phyloP scores from a whole-genome alignment of 352 stramenopile species.

The Pythium graminicola region DNA sequence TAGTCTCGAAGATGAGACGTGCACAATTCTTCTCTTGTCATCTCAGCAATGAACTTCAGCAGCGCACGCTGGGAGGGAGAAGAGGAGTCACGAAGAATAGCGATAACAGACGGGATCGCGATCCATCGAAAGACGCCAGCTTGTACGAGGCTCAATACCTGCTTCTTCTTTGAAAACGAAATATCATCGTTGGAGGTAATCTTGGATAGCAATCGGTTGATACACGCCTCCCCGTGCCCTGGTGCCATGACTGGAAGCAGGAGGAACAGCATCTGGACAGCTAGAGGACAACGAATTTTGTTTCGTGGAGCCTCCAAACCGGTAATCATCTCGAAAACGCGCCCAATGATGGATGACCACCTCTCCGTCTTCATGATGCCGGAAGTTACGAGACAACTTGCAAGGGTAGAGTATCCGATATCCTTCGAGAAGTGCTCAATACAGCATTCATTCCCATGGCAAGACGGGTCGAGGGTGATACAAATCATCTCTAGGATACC shows the following conservation, averaged over 20 bases:
- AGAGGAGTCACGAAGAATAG: conserved; percentile 27
- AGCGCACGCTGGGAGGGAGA: conserved; percentile 32
- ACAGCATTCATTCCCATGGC: conserved; percentile 23
- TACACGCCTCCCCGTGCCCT: conserved; percentile 21
- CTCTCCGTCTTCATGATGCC: conserved; percentile 36
- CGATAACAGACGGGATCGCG: conserved; percentile 29
- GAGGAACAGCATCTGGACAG: conserved; percentile 44
- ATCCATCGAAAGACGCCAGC: conserved; percentile 59
- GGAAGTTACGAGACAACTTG: conserved; percentile 52
- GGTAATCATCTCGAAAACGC: conserved; percentile 55
- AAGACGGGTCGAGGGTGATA: conserved; percentile 35
- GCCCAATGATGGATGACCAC: conserved; percentile 33
- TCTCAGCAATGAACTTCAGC: conserved; percentile 32
- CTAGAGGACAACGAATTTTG: conserved; percentile 55
- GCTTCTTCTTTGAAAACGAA: conserved; percentile 41
- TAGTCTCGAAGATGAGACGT: conserved; percentile 48
- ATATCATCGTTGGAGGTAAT: conserved; percentile 38
- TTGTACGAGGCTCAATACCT: conserved; percentile 37
- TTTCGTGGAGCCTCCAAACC: conserved; percentile 27
- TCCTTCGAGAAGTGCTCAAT: conserved; percentile 37
- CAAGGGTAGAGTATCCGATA: conserved; percentile 39
- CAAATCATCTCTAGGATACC: conserved; percentile 42
- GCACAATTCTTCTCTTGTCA: conserved; percentile 43
- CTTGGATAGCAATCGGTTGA: conserved; percentile 41
- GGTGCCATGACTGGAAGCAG: conserved; percentile 35